phyloP scores from a whole-genome alignment of 176 grass and related monocot genomes.

The Saccharum spontaneum region DNA sequence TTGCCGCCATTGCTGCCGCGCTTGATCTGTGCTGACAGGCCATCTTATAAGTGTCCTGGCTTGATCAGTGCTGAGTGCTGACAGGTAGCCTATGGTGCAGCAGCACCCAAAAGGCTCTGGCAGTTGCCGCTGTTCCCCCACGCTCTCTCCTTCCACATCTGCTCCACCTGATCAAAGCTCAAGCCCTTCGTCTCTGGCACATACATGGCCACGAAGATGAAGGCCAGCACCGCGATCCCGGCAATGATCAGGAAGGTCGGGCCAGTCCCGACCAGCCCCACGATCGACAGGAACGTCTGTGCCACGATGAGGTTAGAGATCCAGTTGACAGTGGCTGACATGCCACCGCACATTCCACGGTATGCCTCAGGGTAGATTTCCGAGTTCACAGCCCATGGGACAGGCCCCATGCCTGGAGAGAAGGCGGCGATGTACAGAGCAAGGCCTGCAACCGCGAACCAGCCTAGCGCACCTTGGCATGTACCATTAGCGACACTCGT shows the following conservation, averaged over 20 bases:
- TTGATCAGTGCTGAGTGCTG: neutral
- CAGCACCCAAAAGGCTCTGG: constrained; percentile 44
- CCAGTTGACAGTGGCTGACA: constrained; percentile 97
- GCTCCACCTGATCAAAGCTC: constrained; percentile 81
- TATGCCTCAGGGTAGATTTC: constrained; percentile 91
- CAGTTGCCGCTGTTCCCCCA: constrained; percentile 37
- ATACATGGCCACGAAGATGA: constrained; percentile 65
- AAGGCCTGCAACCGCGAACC: constrained; percentile 66
- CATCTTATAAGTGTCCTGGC: neutral
- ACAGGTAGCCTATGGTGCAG: constrained; percentile 20
- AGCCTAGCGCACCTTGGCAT: constrained; percentile 47
- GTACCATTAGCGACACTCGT: neutral
- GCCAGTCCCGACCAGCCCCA: constrained; percentile 63
- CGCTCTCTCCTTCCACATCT: constrained; percentile 76
- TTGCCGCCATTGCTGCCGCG: neutral
- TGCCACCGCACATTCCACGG: constrained; percentile 81
- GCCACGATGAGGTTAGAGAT: constrained; percentile 86
- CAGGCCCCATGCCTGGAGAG: constrained; percentile 89
- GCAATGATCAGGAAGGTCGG: constrained; percentile 79
- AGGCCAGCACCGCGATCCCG: constrained; percentile 56
- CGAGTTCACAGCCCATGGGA: constrained; percentile 91
- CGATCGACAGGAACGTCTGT: constrained; percentile 73
- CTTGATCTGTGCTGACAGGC: neutral
- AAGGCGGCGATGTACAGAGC: constrained; percentile 78
- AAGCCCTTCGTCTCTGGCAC: constrained; percentile 91